Percentiles rank a stretch among this genome's conserved stretches.
These are phyloP conservation scores for Mycena amicta DNA, from an alignment of 768 basidiomycete genomes.

Conservation along the genomic window DNA sequence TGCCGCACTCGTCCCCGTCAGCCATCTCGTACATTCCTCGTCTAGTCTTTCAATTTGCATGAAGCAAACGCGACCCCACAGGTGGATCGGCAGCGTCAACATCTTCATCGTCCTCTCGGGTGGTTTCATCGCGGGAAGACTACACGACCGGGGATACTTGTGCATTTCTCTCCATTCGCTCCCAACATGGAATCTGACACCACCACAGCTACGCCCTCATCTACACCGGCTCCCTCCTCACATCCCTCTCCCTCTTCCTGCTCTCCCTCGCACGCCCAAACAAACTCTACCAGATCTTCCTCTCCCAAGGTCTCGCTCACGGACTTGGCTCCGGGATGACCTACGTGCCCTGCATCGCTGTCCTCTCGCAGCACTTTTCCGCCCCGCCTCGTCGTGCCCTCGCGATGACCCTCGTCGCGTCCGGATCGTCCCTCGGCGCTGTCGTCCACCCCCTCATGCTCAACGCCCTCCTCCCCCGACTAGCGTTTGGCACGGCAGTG, in stretches of 20 bases:
- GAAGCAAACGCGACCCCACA: slow-evolving; percentile 4
- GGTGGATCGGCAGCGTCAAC: slow-evolving; percentile 50
- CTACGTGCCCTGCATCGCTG: slow-evolving; percentile 47
- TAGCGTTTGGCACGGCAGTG: slow-evolving; percentile 47
- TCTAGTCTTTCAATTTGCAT: not conserved
- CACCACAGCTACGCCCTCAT: slow-evolving; percentile 33
- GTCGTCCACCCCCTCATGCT: slow-evolving; percentile 50
- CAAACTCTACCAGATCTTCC: slow-evolving; percentile 47
- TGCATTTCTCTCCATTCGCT: slow-evolving; percentile 22
- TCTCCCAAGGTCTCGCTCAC: slow-evolving; percentile 45
- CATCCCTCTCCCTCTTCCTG: slow-evolving; percentile 44
- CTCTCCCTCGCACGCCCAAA: slow-evolving; percentile 46
- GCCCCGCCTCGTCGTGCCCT: slow-evolving; percentile 39
- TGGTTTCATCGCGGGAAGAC: slow-evolving; percentile 42
- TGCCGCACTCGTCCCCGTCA: slow-evolving; percentile 36
- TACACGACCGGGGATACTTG: slow-evolving; percentile 54
- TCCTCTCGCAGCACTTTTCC: slow-evolving; percentile 49
- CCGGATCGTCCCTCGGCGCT: slow-evolving; percentile 48
- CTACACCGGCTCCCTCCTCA: slow-evolving; percentile 38
- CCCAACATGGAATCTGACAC: not conserved
- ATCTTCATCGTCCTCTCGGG: slow-evolving; percentile 44
- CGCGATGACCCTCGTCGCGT: slow-evolving; percentile 50
- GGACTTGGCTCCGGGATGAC: slow-evolving; percentile 46
- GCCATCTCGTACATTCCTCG: slow-evolving; percentile 42
- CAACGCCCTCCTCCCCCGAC: slow-evolving; percentile 39